Percentiles rank a stretch among this genome's conserved stretches.
phyloP scores from a whole-genome alignment of 192 early-diverging fungal genomes.

The Anaeromyces robustus region DNA sequence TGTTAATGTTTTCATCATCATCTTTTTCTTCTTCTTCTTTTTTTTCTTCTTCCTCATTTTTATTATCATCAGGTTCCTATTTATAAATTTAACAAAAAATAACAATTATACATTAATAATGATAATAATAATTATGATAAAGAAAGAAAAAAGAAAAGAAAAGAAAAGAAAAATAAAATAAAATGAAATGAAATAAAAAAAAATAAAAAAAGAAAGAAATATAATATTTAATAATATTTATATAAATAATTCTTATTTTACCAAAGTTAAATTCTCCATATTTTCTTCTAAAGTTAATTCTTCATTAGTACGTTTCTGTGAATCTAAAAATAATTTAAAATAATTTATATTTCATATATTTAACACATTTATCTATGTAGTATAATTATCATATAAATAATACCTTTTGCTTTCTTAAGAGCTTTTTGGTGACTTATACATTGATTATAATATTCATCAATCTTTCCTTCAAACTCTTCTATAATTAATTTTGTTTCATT shows the following conservation, averaged over 20 bases:
- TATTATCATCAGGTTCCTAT: neutral
- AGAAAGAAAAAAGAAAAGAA: no score
- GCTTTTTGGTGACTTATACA: constrained; percentile 42
- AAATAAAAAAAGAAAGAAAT: no score
- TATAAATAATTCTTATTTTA: neutral
- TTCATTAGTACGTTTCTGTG: neutral
- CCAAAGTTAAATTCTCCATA: neutral
- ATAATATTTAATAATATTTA: neutral
- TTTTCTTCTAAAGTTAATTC: neutral
- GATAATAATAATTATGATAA: no score
- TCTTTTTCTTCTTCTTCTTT: neutral
- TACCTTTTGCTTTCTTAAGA: neutral
- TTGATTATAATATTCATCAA: constrained; percentile 54
- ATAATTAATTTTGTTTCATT: constrained; percentile 59
- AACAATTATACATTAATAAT: no score
- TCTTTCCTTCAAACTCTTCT: constrained; percentile 73
- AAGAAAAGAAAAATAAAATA: no score
- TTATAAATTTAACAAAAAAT: no score
- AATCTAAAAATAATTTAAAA: neutral
- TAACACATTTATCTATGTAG: no score
- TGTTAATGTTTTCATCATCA: neutral
- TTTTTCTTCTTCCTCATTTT: neutral
- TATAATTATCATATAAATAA: no score
- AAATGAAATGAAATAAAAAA: no score
- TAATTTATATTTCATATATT: no score